Evolutionary conservation across 2,329 filamentous ascomycete species (phyloP).

Genomic region (Diaporthe vaccinii): DNA sequence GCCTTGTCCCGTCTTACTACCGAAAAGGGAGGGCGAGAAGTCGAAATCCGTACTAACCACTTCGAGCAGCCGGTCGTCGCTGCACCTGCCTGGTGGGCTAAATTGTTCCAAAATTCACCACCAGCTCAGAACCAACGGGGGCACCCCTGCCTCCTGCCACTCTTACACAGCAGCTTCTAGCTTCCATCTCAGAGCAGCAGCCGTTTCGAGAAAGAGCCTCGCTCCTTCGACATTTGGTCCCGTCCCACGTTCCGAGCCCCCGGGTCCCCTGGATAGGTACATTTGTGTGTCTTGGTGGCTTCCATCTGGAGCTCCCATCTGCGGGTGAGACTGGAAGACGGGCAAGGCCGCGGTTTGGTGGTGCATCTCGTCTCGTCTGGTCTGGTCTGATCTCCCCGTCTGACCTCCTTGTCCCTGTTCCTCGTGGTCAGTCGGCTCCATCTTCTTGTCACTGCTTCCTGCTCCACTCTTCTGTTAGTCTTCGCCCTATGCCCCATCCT

Average conservation of each 20-base stretch:
- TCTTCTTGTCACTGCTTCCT: not conserved
- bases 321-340: not conserved
- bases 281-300: not conserved
- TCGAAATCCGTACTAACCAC: not conserved
- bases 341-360: not conserved
- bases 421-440: constrained; percentile 16
- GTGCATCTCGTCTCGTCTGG: not conserved
- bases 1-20: not conserved
- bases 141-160: not conserved
- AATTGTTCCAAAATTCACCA: constrained; percentile 30
- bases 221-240: not conserved
- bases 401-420: not conserved
- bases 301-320: not conserved
- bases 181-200: not conserved
- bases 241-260: not conserved
- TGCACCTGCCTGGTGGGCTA: constrained; percentile 9
- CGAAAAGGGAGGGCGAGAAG: not conserved
- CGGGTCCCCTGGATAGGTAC: too few relatives aligned
- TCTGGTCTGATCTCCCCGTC: not conserved
- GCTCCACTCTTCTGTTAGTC: not conserved
- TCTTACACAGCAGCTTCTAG: not conserved
- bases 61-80: not conserved
- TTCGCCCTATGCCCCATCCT: not conserved
- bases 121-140: not conserved
- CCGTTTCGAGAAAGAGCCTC: not conserved